These are phyloP conservation scores for Phaeoacremonium minimum DNA, from an alignment of 2,329 filamentous ascomycete genomes.

Conservation along the genomic window DNA sequence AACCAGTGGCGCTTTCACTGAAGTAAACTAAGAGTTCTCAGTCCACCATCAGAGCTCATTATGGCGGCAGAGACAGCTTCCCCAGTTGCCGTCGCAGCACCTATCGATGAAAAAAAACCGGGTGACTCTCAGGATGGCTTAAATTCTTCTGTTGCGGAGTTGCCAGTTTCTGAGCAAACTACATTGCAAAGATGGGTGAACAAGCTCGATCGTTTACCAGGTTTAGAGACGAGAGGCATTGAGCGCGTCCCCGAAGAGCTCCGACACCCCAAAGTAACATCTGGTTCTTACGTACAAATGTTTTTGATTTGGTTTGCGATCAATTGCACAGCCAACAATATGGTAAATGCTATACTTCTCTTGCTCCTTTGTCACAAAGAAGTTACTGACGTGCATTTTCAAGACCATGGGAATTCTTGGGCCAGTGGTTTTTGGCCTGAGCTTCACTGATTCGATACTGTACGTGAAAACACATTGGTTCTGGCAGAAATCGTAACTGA, in stretches of 20 bases:
- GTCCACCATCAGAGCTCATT: neutral
- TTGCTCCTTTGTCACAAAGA: too few relatives aligned
- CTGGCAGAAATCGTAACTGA: neutral
- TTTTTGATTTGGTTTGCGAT: slow-evolving; percentile 38
- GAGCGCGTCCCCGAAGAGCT: slow-evolving; percentile 30
- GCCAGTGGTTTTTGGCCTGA: slow-evolving; percentile 20
- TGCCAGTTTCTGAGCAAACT: neutral
- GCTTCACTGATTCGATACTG: slow-evolving; percentile 19
- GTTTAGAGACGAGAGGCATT: slow-evolving; percentile 34
- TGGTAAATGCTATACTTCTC: too few relatives aligned
- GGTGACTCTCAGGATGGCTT: neutral
- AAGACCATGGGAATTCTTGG: slow-evolving; percentile 22
- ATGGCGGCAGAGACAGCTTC: neutral
- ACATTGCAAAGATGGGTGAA: neutral
- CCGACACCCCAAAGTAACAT: slow-evolving; percentile 22
- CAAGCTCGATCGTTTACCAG: slow-evolving; percentile 22
- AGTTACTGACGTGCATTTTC: too few relatives aligned
- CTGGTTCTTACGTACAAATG: slow-evolving; percentile 29
- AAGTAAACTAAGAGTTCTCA: too few relatives aligned
- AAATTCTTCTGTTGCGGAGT: neutral
- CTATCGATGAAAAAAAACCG: neutral
- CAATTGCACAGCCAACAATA: slow-evolving; percentile 38
- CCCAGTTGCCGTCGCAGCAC: neutral
- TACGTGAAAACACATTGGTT: slow-evolving; percentile 13
- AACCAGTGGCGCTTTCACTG: too few relatives aligned